Base-by-base conservation (phyloP, 345 rosid species). In the Brassica juncea region DNA sequence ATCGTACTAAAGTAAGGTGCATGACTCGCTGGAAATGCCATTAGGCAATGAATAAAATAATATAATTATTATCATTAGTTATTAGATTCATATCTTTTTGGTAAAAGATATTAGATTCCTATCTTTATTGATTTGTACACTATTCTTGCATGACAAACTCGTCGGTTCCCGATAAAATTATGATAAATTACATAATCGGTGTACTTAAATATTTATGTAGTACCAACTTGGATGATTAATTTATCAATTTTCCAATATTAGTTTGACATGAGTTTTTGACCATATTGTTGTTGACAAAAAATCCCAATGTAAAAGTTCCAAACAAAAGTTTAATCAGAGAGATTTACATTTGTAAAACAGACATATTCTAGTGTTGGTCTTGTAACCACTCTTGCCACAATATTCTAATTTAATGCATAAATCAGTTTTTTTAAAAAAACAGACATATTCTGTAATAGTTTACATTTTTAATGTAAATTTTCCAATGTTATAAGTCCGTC, bases 101-200 rank as follows among this genome's bases (percentile, higher is more conserved):
- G 25, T 23, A 23, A 23, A 23, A 23, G 25, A 23, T 23, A 23
- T 23, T 23, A 23, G 25, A 23, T 23, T 23, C 25, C 25, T 35
- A 35, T 77, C 75, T 49, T 63, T 70, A 64, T 64, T 78, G 72
- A 71, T 71, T 32, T 77, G 30, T 52, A 62, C 69, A 14, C 58
- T 77, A 59, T 32, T 72, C 35, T 64, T 66, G 65, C 82, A 73
- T 73, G 77, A 67, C 77, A 73, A 67, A 72, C 52, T 66, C 68
- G 68, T 72, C 55, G 37, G 16, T 66, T 72, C 52, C 72, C 77
- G 6, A 72, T 39, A 72, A 11, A 59, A 39, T 2, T 34, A 52
- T 6, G 2, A 52, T 32, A 68, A 5, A 34, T 31, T 31, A 31
- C 5, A 31, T 31, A 31, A 5, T 72, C 77, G 72, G 19, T 34